phyloP scores from a whole-genome alignment of 805 yeast species.

The Dipodascus albidus region DNA sequence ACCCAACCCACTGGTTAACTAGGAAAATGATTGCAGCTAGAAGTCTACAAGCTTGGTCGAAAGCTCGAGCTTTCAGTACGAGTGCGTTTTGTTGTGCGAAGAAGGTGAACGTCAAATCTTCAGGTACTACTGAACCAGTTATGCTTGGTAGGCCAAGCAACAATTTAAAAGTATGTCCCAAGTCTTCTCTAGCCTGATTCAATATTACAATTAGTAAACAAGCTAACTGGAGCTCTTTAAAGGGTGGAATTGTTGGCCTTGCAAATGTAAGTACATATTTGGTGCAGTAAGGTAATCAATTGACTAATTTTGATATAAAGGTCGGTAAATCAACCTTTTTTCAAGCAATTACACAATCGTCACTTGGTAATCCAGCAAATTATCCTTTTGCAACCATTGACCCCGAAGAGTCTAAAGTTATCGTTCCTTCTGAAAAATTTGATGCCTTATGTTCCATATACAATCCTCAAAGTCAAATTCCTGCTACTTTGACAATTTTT shows the following conservation, averaged over 20 bases:
- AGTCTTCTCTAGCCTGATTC: neutral
- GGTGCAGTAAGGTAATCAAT: neutral
- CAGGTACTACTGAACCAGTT: slow-evolving; percentile 19
- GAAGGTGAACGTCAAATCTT: neutral
- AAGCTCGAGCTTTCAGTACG: neutral
- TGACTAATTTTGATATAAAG: neutral
- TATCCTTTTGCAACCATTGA: slow-evolving; percentile 71
- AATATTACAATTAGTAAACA: neutral
- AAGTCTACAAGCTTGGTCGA: no score
- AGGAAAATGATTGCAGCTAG: neutral
- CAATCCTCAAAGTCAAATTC: slow-evolving; percentile 38
- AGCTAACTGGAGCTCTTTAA: no score
- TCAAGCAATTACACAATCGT: slow-evolving; percentile 49
- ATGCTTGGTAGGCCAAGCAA: slow-evolving; percentile 61
- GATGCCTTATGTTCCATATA: slow-evolving; percentile 38
- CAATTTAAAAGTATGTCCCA: slow-evolving; percentile 29
- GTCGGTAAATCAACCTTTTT: slow-evolving; percentile 47
- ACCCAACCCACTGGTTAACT: neutral
- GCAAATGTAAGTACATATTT: slow-evolving; percentile 36
- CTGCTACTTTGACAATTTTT: slow-evolving; percentile 44
- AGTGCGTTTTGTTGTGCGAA: neutral
- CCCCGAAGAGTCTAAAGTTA: slow-evolving; percentile 52
- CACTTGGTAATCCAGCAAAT: slow-evolving; percentile 53
- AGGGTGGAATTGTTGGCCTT: slow-evolving; percentile 44
- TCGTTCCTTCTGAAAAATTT: slow-evolving; percentile 41